Evolutionary conservation across 176 grass and related monocot genomes (phyloP).

Genomic region (Avena eriantha): DNA sequence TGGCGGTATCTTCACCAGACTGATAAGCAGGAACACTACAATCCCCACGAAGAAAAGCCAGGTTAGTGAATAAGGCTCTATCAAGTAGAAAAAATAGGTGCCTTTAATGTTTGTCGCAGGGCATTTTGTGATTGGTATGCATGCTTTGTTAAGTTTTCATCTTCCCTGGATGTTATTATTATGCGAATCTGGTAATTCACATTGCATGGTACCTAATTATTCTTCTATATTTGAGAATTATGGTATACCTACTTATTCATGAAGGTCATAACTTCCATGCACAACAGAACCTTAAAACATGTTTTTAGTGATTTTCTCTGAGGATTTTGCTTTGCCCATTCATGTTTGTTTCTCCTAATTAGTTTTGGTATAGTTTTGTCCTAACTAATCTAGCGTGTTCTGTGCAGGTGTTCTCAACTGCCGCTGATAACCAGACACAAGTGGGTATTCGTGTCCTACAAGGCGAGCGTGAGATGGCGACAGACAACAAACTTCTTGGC

Average conservation of each 20-base stretch:
- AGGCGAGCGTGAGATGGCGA: slow-evolving; percentile 30
- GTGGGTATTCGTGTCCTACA: slow-evolving; percentile 29
- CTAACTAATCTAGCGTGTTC: background rate
- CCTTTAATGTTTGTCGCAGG: slow-evolving; percentile 3
- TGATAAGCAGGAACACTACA: slow-evolving; percentile 36
- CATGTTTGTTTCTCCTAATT: background rate
- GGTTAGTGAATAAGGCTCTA: background rate
- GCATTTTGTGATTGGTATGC: background rate
- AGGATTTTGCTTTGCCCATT: background rate
- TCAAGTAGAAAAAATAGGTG: background rate
- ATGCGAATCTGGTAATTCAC: background rate
- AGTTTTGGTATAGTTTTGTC: background rate
- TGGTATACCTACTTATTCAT: background rate
- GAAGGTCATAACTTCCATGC: background rate
- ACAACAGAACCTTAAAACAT: background rate
- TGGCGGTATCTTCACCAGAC: slow-evolving; percentile 26
- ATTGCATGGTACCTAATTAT: background rate
- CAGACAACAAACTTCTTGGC: slow-evolving; percentile 32
- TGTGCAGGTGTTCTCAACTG: slow-evolving; percentile 33
- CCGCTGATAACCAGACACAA: slow-evolving; percentile 23
- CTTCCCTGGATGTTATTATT: background rate
- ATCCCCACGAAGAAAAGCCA: slow-evolving; percentile 42
- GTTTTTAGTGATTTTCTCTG: background rate
- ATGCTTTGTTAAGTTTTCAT: background rate
- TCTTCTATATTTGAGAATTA: background rate